These are phyloP conservation scores for Kwoniella pini DNA, from an alignment of 768 basidiomycete species.

Conservation along the genomic window DNA sequence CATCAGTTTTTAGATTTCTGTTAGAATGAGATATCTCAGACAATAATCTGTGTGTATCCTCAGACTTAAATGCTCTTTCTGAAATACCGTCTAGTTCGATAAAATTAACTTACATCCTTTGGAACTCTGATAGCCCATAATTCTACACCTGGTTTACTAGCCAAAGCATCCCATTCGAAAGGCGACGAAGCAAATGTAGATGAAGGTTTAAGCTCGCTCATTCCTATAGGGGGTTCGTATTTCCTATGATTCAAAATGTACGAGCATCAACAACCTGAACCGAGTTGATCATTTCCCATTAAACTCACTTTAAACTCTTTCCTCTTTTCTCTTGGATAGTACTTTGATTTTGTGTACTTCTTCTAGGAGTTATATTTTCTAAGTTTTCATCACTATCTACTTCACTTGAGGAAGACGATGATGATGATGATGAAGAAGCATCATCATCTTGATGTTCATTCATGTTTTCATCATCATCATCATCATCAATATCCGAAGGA, in stretches of 20 bases:
- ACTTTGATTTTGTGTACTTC: conserved; percentile 1
- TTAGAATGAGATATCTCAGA: too few species aligned
- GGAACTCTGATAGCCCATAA: conserved; percentile 52
- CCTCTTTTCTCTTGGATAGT: not conserved
- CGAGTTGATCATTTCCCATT: not conserved
- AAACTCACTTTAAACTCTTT: not conserved
- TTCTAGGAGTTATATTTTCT: conserved; percentile 31
- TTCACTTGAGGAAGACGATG: conserved; percentile 6
- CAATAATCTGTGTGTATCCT: too few species aligned
- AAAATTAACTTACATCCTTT: conserved; percentile 29
- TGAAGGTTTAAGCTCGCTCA: conserved; percentile 27
- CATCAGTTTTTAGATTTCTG: not conserved
- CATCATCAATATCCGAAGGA: conserved; percentile 8
- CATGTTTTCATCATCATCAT: not conserved
- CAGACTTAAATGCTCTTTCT: too few species aligned
- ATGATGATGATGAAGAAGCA: not conserved
- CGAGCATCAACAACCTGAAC: too few species aligned
- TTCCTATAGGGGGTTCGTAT: conserved; percentile 40
- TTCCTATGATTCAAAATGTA: conserved; percentile 18
- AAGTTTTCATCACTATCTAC: conserved; percentile 33
- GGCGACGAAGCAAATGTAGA: conserved; percentile 29
- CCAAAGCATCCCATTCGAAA: conserved; percentile 48
- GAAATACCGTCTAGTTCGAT: too few species aligned
- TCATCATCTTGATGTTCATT: conserved; percentile 18
- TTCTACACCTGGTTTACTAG: conserved; percentile 38